These are phyloP conservation scores for Lepiota venenata DNA, from an alignment of 768 basidiomycete species.

Conservation along the genomic window DNA sequence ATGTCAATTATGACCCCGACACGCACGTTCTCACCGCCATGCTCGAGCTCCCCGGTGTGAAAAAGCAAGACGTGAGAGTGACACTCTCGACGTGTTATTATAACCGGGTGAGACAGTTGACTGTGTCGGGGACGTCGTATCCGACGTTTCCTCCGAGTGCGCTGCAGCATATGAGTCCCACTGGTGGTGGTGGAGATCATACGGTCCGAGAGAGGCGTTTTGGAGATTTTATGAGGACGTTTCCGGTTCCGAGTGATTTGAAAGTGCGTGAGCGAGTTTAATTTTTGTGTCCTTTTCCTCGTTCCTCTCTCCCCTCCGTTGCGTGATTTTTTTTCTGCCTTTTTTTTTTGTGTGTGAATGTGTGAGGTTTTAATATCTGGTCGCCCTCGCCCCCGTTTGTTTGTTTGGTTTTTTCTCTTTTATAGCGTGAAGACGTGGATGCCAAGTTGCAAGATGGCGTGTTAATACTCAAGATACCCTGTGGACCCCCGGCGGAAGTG, in stretches of 20 bases:
- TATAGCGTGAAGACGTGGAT: conserved; percentile 16
- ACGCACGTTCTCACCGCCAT: conserved; percentile 51
- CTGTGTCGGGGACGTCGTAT: conserved; percentile 44
- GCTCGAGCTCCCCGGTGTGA: conserved; percentile 71
- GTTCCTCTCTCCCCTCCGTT: conserved; percentile 13
- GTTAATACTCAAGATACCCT: conserved; percentile 13
- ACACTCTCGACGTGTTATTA: conserved; percentile 56
- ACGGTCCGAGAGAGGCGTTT: conserved; percentile 22
- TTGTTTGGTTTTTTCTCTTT: neutral
- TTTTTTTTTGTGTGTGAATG: conserved; percentile 7
- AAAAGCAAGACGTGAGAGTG: conserved; percentile 53
- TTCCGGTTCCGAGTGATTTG: conserved; percentile 21
- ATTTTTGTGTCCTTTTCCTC: conserved; percentile 21
- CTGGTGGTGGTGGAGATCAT: neutral
- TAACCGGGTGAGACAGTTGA: conserved; percentile 61
- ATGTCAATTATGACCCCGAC: conserved; percentile 53
- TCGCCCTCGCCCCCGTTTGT: neutral
- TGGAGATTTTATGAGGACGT: conserved; percentile 22
- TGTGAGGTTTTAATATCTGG: conserved; percentile 16
- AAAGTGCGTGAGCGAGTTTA: conserved; percentile 20
- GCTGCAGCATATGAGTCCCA: conserved; percentile 17
- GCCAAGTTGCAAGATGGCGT: conserved; percentile 14
- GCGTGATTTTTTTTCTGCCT: neutral
- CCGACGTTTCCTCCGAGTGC: conserved; percentile 32
- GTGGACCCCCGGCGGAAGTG: conserved; percentile 13